Conservation (phyloP, 2,329 filamentous ascomycete genomes). For the Leptographium radiaticola region DNA sequence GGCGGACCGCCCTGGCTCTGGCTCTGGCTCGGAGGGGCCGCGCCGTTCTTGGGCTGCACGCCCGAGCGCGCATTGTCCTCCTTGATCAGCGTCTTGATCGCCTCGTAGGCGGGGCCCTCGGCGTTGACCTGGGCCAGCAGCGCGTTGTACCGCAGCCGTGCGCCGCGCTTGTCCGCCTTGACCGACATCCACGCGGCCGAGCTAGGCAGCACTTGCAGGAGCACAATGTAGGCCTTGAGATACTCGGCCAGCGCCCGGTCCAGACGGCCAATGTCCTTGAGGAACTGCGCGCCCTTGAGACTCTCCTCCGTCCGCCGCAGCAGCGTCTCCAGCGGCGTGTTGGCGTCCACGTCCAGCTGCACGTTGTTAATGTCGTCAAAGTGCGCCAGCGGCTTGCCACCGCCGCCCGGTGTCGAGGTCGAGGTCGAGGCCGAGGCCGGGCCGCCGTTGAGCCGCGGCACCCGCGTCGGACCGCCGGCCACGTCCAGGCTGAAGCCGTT, state of each 20-base stretch:
- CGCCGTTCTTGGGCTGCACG: conserved; percentile 28
- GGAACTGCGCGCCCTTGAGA: conserved; percentile 46
- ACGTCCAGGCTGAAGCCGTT: conserved; percentile 2
- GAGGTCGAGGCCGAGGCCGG: no score
- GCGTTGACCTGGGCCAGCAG: conserved; percentile 37
- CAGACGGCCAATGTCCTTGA: conserved; percentile 49
- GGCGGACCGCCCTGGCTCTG: not conserved
- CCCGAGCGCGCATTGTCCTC: conserved; percentile 51
- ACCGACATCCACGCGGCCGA: conserved; percentile 63
- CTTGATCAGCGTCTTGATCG: conserved; percentile 46
- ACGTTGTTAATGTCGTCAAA: conserved; percentile 11
- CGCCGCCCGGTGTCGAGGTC: no score
- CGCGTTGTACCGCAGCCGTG: conserved; percentile 32
- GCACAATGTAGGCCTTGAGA: conserved; percentile 66
- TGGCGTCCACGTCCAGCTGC: conserved; percentile 28
- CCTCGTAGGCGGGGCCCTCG: conserved; percentile 36
- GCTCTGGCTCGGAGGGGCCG: not conserved
- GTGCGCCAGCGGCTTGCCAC: conserved; percentile 6
- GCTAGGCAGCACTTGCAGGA: conserved; percentile 60
- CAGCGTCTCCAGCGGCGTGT: conserved; percentile 38
- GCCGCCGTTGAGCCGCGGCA: not conserved
- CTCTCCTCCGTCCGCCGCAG: conserved; percentile 38
- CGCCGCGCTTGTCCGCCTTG: conserved; percentile 37
- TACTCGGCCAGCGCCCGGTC: conserved; percentile 76
- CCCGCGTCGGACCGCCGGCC: not conserved